phyloP scores from a whole-genome alignment of 2,329 filamentous ascomycete genomes.

The Phoma herbarum region DNA sequence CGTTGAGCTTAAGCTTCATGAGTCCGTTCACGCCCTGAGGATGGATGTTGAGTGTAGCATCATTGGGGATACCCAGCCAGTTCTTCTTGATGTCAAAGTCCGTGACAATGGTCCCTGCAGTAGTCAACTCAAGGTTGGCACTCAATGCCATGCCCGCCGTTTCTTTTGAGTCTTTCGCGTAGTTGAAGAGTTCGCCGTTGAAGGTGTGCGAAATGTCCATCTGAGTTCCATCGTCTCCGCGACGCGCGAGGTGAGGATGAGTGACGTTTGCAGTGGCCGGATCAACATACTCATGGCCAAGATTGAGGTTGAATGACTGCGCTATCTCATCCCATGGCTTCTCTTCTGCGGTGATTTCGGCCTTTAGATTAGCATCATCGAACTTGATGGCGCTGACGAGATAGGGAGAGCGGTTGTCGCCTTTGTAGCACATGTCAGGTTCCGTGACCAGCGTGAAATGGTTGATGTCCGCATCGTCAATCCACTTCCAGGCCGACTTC shows the following conservation, averaged over 20 bases:
- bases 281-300: slow-evolving; percentile 30
- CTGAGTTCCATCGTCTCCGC: slow-evolving; percentile 18
- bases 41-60: slow-evolving; percentile 27
- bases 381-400: slow-evolving; percentile 33
- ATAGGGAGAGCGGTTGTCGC: slow-evolving; percentile 36
- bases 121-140: slow-evolving; percentile 30
- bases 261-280: slow-evolving; percentile 29
- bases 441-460: slow-evolving; percentile 37
- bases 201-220: slow-evolving; percentile 30
- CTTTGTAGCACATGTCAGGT: slow-evolving; percentile 35
- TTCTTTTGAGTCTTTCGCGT: slow-evolving; percentile 27
- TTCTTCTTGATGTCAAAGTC: slow-evolving; percentile 31
- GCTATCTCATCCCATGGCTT: slow-evolving; percentile 31
- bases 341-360: slow-evolving; percentile 29
- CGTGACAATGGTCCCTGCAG: slow-evolving; percentile 29
- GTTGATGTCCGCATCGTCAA: slow-evolving; percentile 33
- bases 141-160: slow-evolving; percentile 29
- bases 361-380: slow-evolving; percentile 26
- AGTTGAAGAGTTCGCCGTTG: slow-evolving; percentile 32
- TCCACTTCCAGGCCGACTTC: slow-evolving; percentile 35
- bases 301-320: slow-evolving; percentile 23
- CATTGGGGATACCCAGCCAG: slow-evolving; percentile 22
- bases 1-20: slow-evolving; percentile 27
- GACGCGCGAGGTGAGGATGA: slow-evolving; percentile 30
- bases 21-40: slow-evolving; percentile 29